Base-by-base conservation (phyloP, 257 asterid species). In the Perilla frutescens region DNA sequence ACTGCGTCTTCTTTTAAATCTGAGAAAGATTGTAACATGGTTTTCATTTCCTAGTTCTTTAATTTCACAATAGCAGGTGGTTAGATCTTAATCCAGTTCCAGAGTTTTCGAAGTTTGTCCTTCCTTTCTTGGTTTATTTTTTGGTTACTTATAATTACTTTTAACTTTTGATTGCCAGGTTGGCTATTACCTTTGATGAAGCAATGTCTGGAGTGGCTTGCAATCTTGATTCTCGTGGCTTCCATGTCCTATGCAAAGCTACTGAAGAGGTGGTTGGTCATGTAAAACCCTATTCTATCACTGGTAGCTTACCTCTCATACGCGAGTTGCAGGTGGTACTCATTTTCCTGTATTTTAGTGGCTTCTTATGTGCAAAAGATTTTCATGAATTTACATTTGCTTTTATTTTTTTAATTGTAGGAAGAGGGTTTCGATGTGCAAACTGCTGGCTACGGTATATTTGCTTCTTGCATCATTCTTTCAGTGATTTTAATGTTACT, bases 341-440 rank as follows among this genome's bases (percentile, higher is more conserved):
- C 76, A 44, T 66, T 76, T 66, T 77, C 73, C 43, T 51, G 4
- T 68, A 4, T 10, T 44, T 40, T 14, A 39, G 10, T 40, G 37
- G 34, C 15, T 59, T 71, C 54, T 7, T 39, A 6, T 8, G 54
- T 32, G 34, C 14, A 15, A 13, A 37, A 77, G 39, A 49, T 50
- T 36, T 37, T 66, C 74, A 40, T 36, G 7, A 20, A 50, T 40
- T 71, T 40, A 53, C 63, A 34, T 67, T 41, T 40, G 67, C 41
- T 40, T 50, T 68, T 59, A 50, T 68, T 57, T 59, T 20, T 8
- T 5, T 41, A 3, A n/a, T 65, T 77, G 76, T 79, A 94, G 98
- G 96, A 94, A n/a, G 97, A 94, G 77, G 98, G 97, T 56, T 94
- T 91, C 36, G 97, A 94, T 71, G 98, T 94, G 71, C 98, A 94